phyloP scores from a whole-genome alignment of 345 rosid genomes.

The Lagerstroemia speciosa region DNA sequence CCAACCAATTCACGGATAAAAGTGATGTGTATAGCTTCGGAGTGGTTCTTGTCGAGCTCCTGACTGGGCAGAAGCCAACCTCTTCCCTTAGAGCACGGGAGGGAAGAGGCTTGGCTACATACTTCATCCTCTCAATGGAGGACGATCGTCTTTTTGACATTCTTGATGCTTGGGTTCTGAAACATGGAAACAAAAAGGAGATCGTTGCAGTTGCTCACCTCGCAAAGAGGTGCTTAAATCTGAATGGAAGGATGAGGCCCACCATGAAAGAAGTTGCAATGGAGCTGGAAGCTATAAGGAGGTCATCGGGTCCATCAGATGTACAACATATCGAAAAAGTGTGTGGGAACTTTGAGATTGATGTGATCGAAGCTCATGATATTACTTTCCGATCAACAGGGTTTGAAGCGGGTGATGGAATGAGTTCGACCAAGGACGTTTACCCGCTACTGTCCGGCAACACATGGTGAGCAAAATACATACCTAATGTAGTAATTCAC shows the following conservation, averaged over 20 bases:
- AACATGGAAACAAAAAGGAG: conserved; percentile 5
- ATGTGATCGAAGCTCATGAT: background rate
- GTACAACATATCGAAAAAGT: background rate
- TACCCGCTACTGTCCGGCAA: too few species aligned
- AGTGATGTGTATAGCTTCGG: conserved; percentile 7
- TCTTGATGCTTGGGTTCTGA: conserved; percentile 6
- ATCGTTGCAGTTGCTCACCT: conserved; percentile 11
- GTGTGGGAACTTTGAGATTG: background rate
- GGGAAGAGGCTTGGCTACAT: conserved; percentile 1
- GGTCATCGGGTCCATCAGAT: background rate
- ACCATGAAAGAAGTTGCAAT: conserved; percentile 18
- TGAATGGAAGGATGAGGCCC: conserved; percentile 13
- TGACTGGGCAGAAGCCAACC: conserved; percentile 5
- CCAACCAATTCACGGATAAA: background rate
- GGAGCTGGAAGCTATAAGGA: conserved; percentile 9
- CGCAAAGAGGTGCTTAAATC: conserved; percentile 10
- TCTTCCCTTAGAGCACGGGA: background rate
- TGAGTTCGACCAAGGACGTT: background rate
- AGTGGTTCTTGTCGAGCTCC: conserved; percentile 2
- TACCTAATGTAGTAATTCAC: too few species aligned
- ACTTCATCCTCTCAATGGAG: conserved; percentile 11
- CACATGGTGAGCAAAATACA: background rate
- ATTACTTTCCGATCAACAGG: background rate
- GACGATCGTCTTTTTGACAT: conserved; percentile 4
- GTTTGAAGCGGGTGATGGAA: background rate